A percentile compares a stretch with the other conserved stretches of the same genome.
Evolutionary conservation across 257 asterid species (phyloP).

Genomic region (Scutellaria galericulata): DNA sequence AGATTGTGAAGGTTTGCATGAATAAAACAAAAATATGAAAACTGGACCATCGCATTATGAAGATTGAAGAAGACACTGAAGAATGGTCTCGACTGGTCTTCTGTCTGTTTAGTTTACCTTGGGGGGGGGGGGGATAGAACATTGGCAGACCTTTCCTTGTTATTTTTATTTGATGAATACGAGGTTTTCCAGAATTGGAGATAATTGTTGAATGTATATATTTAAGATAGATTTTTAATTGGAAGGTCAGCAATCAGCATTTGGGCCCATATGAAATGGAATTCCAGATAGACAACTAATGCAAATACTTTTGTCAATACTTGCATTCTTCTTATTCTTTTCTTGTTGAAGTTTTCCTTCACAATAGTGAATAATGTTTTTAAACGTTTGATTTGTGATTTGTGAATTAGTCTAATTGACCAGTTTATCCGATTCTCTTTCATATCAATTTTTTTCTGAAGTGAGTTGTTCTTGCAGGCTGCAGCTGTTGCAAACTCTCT

Average conservation of each 20-base stretch:
- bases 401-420: neutral
- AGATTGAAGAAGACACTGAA: neutral
- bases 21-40: too few species aligned
- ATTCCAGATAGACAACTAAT: neutral
- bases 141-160: neutral
- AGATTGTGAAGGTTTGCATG: too few species aligned
- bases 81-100: neutral
- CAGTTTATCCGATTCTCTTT: constrained; percentile 11
- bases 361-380: neutral
- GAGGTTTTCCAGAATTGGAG: neutral
- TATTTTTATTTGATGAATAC: neutral
- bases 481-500: constrained; percentile 86
- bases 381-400: constrained; percentile 4
- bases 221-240: neutral
- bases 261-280: constrained; percentile 2
- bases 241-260: constrained; percentile 10
- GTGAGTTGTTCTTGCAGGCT: constrained; percentile 64
- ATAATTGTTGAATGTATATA: neutral
- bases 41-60: too few species aligned
- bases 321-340: neutral
- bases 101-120: neutral
- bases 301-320: neutral
- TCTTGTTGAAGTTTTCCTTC: neutral
- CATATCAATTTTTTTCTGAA: constrained; percentile 34
- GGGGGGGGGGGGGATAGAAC: too few species aligned